Evolutionary conservation across 1,284 basidiomycete species (phyloP).

Genomic region (Leccinum angustisporum): DNA sequence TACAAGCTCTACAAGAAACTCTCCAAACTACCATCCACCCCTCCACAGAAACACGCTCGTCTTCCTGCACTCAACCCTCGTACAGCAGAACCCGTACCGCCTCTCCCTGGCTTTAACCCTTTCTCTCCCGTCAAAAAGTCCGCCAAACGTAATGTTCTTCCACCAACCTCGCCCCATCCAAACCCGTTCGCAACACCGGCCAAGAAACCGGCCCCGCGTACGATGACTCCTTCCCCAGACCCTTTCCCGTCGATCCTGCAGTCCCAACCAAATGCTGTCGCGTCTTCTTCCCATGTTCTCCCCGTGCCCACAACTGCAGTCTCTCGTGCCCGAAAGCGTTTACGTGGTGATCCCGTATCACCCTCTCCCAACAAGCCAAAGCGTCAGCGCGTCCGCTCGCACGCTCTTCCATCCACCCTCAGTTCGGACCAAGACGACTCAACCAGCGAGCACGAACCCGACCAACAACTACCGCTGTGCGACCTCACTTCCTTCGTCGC

Average conservation of each 20-base stretch:
- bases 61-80: constrained; percentile 47
- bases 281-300: constrained; percentile 28
- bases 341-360: constrained; percentile 77
- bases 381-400: constrained; percentile 48
- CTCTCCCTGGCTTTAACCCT: constrained; percentile 62
- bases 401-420: constrained; percentile 34
- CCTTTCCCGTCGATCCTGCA: constrained; percentile 38
- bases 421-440: constrained; percentile 27
- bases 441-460: constrained; percentile 40
- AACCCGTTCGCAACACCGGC: constrained; percentile 58
- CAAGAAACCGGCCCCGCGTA: constrained; percentile 35
- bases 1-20: constrained; percentile 83
- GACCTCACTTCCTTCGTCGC: constrained; percentile 53
- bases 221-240: constrained; percentile 40
- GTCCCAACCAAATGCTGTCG: constrained; percentile 16
- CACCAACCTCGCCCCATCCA: constrained; percentile 21
- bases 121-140: constrained; percentile 74
- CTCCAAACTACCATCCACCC: constrained; percentile 48
- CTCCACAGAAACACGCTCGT: constrained; percentile 29
- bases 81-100: constrained; percentile 47
- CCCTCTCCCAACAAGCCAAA: constrained; percentile 78
- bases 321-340: constrained; percentile 70
- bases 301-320: constrained; percentile 44
- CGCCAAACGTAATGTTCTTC: constrained; percentile 33
- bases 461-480: constrained; percentile 31